phyloP scores from a whole-genome alignment of 306 rosid species.

The Vachellia collinsii region DNA sequence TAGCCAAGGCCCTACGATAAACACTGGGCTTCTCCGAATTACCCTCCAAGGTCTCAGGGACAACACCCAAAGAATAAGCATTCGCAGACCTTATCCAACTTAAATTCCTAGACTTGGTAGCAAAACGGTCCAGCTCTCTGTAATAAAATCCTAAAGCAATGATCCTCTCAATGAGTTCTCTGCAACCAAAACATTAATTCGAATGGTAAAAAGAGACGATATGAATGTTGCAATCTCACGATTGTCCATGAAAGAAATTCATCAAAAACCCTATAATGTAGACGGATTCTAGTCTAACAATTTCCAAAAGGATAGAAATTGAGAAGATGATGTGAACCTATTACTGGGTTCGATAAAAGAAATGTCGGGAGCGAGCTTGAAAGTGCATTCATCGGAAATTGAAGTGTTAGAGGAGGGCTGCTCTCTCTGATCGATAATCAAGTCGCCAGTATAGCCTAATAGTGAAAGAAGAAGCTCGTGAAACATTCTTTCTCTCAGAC shows the following conservation, averaged over 20 bases:
- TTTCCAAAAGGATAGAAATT: not conserved
- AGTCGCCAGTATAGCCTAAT: slow-evolving; percentile 93
- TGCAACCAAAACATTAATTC: slow-evolving; percentile 44
- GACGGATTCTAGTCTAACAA: not conserved
- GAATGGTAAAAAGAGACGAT: not conserved
- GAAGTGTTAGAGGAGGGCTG: slow-evolving; percentile 54
- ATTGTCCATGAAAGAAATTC: slow-evolving; percentile 5
- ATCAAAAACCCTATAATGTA: not conserved
- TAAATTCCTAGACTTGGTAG: slow-evolving; percentile 77
- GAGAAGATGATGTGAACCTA: slow-evolving; percentile 52
- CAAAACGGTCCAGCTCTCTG: slow-evolving; percentile 85
- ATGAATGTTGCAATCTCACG: not conserved
- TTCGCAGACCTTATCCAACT: slow-evolving; percentile 82
- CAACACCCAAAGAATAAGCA: slow-evolving; percentile 41
- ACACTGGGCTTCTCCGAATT: slow-evolving; percentile 66
- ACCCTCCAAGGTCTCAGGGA: slow-evolving; percentile 38
- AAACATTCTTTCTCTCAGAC: slow-evolving; percentile 48
- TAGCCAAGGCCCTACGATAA: slow-evolving; percentile 86
- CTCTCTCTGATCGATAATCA: slow-evolving; percentile 78
- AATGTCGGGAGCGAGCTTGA: slow-evolving; percentile 85
- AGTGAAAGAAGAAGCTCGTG: slow-evolving; percentile 91
- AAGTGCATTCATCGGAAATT: slow-evolving; percentile 70
- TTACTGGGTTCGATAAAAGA: slow-evolving; percentile 85
- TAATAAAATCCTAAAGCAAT: slow-evolving; percentile 86
- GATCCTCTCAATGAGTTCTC: slow-evolving; percentile 87